Conservation (phyloP, 257 asterid species). For the Solanum sitiens region DNA sequence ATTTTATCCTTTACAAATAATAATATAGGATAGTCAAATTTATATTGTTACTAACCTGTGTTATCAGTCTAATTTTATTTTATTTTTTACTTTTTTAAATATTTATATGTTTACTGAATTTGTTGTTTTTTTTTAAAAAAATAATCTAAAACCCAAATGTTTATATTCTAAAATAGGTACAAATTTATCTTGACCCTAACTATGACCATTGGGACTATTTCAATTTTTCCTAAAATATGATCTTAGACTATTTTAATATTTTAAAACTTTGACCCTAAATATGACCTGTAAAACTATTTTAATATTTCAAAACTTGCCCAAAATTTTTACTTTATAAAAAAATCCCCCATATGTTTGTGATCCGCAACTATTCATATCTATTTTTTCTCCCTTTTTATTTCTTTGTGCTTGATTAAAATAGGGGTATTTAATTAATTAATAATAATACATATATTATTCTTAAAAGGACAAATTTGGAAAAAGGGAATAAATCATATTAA, state of each 20-base stretch:
- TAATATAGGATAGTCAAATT: background rate
- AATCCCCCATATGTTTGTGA: background rate
- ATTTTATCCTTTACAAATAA: background rate
- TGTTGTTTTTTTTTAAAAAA: background rate
- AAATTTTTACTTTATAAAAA: background rate
- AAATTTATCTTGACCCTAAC: background rate
- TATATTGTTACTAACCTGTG: background rate
- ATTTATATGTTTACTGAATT: background rate
- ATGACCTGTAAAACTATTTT: background rate
- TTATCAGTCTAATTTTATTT: background rate
- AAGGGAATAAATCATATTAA: background rate
- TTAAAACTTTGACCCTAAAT: background rate
- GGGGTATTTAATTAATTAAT: background rate
- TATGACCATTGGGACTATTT: background rate
- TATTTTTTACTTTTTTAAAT: too few species aligned
- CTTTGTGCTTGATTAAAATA: background rate
- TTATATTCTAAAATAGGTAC: background rate
- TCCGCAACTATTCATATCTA: background rate
- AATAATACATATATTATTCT: background rate
- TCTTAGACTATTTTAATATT: background rate
- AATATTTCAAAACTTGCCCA: background rate
- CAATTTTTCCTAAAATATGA: background rate
- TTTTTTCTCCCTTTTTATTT: background rate
- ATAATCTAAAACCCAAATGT: background rate
- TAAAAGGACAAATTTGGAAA: background rate